Evolutionary conservation across 225 moss, liverwort and hornwort genomes (phyloP).

Genomic region (Pseudisothecium myosuroides): DNA sequence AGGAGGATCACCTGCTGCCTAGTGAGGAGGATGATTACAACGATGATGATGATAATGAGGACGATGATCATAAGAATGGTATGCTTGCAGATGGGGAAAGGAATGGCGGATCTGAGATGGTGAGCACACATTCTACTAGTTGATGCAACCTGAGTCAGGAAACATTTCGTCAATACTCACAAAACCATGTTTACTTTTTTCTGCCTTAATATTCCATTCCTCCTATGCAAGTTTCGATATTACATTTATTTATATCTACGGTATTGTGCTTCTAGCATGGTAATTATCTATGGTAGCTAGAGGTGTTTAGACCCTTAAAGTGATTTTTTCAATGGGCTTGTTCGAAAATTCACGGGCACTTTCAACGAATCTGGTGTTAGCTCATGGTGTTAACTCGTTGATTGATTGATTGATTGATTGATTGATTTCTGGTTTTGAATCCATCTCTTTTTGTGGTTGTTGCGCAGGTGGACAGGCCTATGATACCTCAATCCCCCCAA

Average conservation of each 20-base stretch:
- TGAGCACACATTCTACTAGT: neutral
- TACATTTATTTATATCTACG: neutral
- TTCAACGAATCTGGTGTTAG: neutral
- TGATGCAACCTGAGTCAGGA: neutral
- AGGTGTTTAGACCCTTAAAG: neutral
- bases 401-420: neutral
- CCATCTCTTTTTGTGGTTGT: neutral
- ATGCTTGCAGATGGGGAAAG: conserved; percentile 7
- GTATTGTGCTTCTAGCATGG: neutral
- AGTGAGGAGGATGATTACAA: conserved; percentile 25
- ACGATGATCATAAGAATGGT: neutral
- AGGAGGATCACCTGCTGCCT: conserved; percentile 27
- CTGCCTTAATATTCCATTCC: neutral
- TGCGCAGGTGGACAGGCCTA: conserved; percentile 32
- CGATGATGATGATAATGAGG: conserved; percentile 4
- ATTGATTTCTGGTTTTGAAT: neutral
- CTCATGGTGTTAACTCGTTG: neutral
- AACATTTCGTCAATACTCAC: neutral
- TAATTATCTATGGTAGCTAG: neutral
- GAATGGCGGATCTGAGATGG: conserved; percentile 23
- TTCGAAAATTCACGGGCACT: neutral
- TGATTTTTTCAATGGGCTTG: neutral
- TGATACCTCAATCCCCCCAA: conserved; percentile 28
- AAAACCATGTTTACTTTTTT: neutral
- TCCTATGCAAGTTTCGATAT: neutral